phyloP scores from a whole-genome alignment of 257 asterid genomes.

The Gardenia jasminoides region DNA sequence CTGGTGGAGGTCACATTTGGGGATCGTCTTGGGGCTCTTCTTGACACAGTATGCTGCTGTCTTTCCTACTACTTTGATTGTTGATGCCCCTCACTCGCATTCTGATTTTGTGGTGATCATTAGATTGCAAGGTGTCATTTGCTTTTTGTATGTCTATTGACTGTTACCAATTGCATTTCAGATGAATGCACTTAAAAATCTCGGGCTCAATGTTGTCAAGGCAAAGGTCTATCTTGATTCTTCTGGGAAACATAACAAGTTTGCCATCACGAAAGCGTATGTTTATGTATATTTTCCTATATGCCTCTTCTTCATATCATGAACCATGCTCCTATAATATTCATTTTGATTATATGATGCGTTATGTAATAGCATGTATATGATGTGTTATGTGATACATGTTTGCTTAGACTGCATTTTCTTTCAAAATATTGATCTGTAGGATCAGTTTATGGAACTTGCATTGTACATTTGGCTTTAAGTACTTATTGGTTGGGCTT shows the following conservation, averaged over 20 bases:
- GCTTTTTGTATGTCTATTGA: constrained; percentile 22
- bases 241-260: constrained; percentile 93
- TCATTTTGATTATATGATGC: background rate
- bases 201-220: constrained; percentile 88
- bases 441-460: constrained; percentile 5
- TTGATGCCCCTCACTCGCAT: background rate
- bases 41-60: constrained; percentile 64
- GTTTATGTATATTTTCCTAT: background rate
- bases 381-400: background rate
- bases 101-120: background rate
- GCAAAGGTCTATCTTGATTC: constrained; percentile 92
- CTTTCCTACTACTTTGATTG: background rate
- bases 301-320: constrained; percentile 11
- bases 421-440: background rate
- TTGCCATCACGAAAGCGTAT: constrained; percentile 81
- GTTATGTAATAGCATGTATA: background rate
- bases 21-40: constrained; percentile 94
- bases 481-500: constrained; percentile 16
- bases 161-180: constrained; percentile 36
- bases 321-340: background rate
- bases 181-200: constrained; percentile 85
- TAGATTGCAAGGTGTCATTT: background rate
- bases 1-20: constrained; percentile 90
- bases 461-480: background rate
- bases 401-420: background rate